These are phyloP conservation scores for Corylus avellana DNA, from an alignment of 306 rosid species.

Conservation along the genomic window DNA sequence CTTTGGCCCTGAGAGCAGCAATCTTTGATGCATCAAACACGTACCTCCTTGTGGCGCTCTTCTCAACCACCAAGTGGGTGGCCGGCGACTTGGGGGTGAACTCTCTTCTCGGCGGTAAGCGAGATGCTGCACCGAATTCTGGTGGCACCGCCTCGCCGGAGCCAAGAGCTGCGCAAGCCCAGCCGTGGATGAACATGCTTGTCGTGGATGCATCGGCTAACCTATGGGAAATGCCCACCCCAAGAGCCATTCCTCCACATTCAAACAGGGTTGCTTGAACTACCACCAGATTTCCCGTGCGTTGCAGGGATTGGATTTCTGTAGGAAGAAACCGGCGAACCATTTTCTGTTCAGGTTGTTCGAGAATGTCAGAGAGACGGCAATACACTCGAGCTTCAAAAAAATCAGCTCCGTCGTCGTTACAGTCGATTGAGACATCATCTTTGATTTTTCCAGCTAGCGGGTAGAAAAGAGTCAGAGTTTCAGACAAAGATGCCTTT, in stretches of 20 bases:
- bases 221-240: constrained; percentile 36
- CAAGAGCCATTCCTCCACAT: constrained; percentile 45
- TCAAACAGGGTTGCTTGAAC: constrained; percentile 37
- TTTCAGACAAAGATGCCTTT: constrained; percentile 29
- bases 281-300: constrained; percentile 15
- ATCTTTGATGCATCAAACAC: constrained; percentile 34
- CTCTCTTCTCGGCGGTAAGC: constrained; percentile 5
- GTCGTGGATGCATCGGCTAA: constrained; percentile 28
- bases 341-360: constrained; percentile 26
- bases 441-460: constrained; percentile 42
- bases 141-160: background rate
- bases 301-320: background rate
- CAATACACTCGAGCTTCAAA: constrained; percentile 28
- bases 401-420: constrained; percentile 34
- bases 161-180: constrained; percentile 24
- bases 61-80: background rate
- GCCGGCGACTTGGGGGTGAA: background rate
- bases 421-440: constrained; percentile 25
- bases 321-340: constrained; percentile 18
- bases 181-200: constrained; percentile 25
- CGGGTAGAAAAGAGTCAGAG: constrained; percentile 38
- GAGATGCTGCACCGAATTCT: constrained; percentile 2
- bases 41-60: constrained; percentile 23
- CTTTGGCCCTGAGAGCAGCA: constrained; percentile 24
- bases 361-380: constrained; percentile 26